Percentiles rank a stretch among this genome's conserved stretches.
These are phyloP conservation scores for Fraxinus platypoda DNA, from an alignment of 305 asterid genomes.

Conservation along the genomic window DNA sequence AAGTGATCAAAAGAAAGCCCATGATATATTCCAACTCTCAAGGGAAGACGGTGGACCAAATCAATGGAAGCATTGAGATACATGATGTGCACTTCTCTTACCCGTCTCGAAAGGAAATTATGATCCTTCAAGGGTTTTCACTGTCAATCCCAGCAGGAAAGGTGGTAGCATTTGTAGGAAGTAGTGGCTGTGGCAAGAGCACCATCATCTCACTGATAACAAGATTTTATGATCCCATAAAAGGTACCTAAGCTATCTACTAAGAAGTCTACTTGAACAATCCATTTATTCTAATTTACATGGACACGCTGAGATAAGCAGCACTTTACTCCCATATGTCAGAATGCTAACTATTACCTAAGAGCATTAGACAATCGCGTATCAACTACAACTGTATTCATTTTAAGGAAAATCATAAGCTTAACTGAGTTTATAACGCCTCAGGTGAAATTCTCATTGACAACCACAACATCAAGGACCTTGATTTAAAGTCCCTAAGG, in stretches of 20 bases:
- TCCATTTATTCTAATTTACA: conserved; percentile 11
- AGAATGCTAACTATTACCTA: background rate
- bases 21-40: conserved; percentile 40
- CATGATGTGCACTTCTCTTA: conserved; percentile 58
- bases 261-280: conserved; percentile 4
- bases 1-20: conserved; percentile 67
- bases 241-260: conserved; percentile 38
- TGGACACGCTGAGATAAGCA: background rate
- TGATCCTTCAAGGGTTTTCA: conserved; percentile 69
- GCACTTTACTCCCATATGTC: background rate
- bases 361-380: conserved; percentile 14
- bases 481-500: conserved; percentile 69
- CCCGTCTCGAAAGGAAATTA: conserved; percentile 61
- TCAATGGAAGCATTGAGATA: conserved; percentile 59
- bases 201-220: conserved; percentile 69
- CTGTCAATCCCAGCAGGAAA: conserved; percentile 80
- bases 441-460: conserved; percentile 73
- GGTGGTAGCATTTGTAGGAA: conserved; percentile 72
- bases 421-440: conserved; percentile 24
- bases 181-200: conserved; percentile 89
- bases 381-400: background rate
- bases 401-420: conserved; percentile 21
- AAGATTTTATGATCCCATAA: conserved; percentile 68
- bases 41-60: conserved; percentile 42
- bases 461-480: conserved; percentile 63